A percentile compares a stretch with the other conserved stretches of the same genome.
phyloP scores from a whole-genome alignment of 331 rosid genomes.

The Quercus lobata region DNA sequence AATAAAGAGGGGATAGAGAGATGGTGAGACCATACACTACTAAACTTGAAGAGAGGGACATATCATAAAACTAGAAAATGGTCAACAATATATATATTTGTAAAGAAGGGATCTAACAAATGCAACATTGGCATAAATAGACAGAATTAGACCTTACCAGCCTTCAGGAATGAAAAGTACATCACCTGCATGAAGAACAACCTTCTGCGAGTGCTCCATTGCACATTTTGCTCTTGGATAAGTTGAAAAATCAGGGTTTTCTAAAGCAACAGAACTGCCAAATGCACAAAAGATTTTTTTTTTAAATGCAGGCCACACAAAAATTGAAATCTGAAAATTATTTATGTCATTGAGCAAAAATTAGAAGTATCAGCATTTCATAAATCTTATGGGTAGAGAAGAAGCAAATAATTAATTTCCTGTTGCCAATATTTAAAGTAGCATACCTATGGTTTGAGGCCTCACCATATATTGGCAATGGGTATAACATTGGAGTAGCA shows the following conservation, averaged over 20 bases:
- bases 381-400: background rate
- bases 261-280: constrained; percentile 73
- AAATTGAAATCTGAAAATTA: background rate
- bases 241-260: constrained; percentile 64
- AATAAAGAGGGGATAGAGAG: background rate
- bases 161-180: constrained; percentile 97
- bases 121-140: background rate
- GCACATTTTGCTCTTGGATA: constrained; percentile 72
- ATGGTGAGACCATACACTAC: background rate
- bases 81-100: background rate
- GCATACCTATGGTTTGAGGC: constrained; percentile 88
- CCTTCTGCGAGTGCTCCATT: constrained; percentile 57
- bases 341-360: background rate
- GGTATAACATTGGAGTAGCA: constrained; percentile 68
- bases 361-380: background rate
- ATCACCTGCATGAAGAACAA: constrained; percentile 78
- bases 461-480: constrained; percentile 81
- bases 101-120: background rate
- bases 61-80: background rate
- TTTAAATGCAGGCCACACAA: background rate
- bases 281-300: background rate
- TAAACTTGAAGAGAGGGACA: background rate
- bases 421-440: constrained; percentile 4
- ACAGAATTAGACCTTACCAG: constrained; percentile 49
- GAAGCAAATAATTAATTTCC: background rate